phyloP scores from a whole-genome alignment of 2,329 filamentous ascomycete genomes.

The Alternaria ethzedia region DNA sequence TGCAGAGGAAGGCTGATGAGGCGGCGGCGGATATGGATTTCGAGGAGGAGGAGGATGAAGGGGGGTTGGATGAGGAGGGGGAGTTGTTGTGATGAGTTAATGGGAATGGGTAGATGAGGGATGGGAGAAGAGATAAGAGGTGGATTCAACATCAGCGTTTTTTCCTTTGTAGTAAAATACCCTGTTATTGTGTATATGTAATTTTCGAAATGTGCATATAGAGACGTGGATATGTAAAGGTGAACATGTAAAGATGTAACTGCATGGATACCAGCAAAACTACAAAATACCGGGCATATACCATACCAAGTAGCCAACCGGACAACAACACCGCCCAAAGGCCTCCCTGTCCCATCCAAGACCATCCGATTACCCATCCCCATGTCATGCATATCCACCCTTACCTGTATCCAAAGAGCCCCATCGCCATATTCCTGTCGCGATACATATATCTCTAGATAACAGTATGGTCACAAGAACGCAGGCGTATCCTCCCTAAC shows the following conservation, averaged over 20 bases:
- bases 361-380: not conserved
- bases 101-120: too few relatives aligned
- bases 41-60: slow-evolving; percentile 53
- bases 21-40: slow-evolving; percentile 62
- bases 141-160: not conserved
- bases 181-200: not conserved
- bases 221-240: rapidly evolving
- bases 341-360: not conserved
- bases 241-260: not conserved
- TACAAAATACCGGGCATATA: not conserved
- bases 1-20: slow-evolving; percentile 60
- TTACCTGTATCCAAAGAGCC: not conserved
- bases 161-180: not conserved
- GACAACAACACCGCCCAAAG: not conserved
- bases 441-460: not conserved
- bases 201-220: not conserved
- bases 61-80: slow-evolving; percentile 64
- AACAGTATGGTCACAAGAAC: slow-evolving; percentile 18
- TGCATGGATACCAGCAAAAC: not conserved
- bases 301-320: not conserved
- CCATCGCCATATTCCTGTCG: not conserved
- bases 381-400: not conserved
- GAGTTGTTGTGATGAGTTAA: slow-evolving; percentile 54
- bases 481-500: slow-evolving; percentile 32
- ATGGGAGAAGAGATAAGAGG: not conserved